Base-by-base conservation (phyloP, 306 rosid genomes). In the Comarum palustre region DNA sequence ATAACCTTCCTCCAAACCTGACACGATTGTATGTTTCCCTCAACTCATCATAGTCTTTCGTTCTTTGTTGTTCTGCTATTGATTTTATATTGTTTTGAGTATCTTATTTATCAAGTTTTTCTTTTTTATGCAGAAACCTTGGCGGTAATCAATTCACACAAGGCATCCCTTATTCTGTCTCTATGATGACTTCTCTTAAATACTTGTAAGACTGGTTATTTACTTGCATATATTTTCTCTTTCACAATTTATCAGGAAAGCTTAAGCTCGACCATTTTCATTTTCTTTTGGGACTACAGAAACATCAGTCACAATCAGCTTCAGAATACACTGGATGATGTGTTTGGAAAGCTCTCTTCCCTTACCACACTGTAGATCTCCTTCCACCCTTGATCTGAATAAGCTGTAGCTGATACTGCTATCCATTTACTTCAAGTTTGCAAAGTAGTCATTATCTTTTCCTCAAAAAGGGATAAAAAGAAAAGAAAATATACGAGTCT, bases 231-330 rank as follows among this genome's bases (percentile, higher is more conserved):
- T 38, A 22, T 57, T 61, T 69, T 58, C 73, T 73, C 79, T 75
- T 65, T 51, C 48, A 59, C 39, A n/a, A 43, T 72, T 25, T 50
- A 66, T 22, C 75, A 9, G 62, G 13, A 24, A 68, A 57, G 50
- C 45, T 69, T 52, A 79, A 77, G 67, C 75, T 61, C 66, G 61
- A 12, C 69, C 24, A 38, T 69, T 70, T 80, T 71, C 57, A 34
- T 17, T 43, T 77, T 74, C 42, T 57, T 72, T 63, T 82, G 75
- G 57, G 34, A 75, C 69, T 84, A 85, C 78, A 94, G 99, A 76
- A 89, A 89, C 71, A 47, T 94, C 71, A 87, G 91, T 75, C 97
- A 87, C 84, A 94, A 94, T 75, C 99, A 94, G 80, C 77, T 94
- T 65, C 93, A 82, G 79, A 82, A 83, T 72, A 88, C 75, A 75